Base-by-base conservation (phyloP, 805 yeast genomes). In the Lipomyces sp. region DNA sequence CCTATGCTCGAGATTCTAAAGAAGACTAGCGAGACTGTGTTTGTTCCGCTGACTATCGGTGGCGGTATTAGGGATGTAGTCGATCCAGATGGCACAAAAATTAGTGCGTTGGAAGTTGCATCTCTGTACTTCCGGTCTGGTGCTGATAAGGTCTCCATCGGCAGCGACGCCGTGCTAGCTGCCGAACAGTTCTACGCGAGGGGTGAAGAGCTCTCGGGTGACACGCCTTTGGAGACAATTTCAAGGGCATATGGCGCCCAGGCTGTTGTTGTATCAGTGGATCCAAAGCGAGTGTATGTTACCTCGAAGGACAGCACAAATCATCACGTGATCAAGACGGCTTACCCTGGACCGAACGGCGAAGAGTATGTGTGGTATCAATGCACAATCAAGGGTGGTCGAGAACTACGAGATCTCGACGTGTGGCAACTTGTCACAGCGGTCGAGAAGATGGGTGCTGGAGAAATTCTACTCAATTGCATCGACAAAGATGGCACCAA, bases 191-290 rank as follows among this genome's bases (percentile, higher is more conserved):
- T 81, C 77, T 90, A 89, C 77, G 84, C 81, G 0, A 81, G 81
- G 58, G 89, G 88, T 53, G 78, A 80, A 33, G 77, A 75, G 42
- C 86, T 88, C 57, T 83, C 85, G 56, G 99, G 99, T 0, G 82
- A 80, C 1, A 83, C 96, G 0, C 97, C 99, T 32, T 94, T 95
- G 71, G 99, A 95, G 79, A 89, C 96, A 0, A 95, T 95, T 34
- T 91, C 98, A 0, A 84, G 85, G 53, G 90, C 96, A 0, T 95
- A 94, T 77, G 99, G 99, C 64, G 89, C 86, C 29, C 99, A 95
- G 79, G 99, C 99, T 0, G 99, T 95, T 5, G 98, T 95, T 4
- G 93, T 95, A 13, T 93, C 98, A 0, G 97, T 95, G n/a, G 99
- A 95, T 77, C 99, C 99, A 48, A 95, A 90, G 74, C 84, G 97